Evolutionary conservation across 2,329 filamentous ascomycete genomes (phyloP).

Genomic region (Arthrobotrys iridis): DNA sequence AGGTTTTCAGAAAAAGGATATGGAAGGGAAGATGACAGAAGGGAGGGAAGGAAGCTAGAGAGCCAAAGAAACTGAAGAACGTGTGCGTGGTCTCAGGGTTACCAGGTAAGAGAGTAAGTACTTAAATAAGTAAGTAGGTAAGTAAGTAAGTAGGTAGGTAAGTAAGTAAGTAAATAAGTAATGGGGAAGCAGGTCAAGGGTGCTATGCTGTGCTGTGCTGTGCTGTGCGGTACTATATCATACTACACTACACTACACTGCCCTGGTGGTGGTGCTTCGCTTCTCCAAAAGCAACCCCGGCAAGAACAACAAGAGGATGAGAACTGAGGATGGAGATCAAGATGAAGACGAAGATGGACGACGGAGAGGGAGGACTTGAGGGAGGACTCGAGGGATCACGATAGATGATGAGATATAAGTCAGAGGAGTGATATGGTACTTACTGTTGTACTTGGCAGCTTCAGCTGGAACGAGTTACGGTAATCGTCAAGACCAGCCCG

Average conservation of each 20-base stretch:
- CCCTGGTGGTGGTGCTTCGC: too few relatives aligned
- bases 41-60: constrained; percentile 66
- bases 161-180: too few relatives aligned
- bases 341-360: too few relatives aligned
- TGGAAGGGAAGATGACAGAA: constrained; percentile 1
- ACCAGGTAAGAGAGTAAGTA: not conserved
- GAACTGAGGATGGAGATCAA: too few relatives aligned
- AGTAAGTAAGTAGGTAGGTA: too few relatives aligned
- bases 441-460: too few relatives aligned
- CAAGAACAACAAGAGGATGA: too few relatives aligned
- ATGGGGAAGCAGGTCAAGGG: too few relatives aligned
- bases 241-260: not conserved
- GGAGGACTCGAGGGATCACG: constrained; percentile 40
- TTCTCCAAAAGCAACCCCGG: too few relatives aligned
- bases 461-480: constrained; percentile 44
- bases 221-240: too few relatives aligned
- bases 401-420: not conserved
- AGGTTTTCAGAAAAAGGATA: constrained; percentile 23
- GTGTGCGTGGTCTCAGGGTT: not conserved
- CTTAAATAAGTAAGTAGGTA: constrained; percentile 7
- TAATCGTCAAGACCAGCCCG: constrained; percentile 42
- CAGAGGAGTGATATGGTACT: not conserved
- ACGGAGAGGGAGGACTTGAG: constrained; percentile 45
- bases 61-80: constrained; percentile 40
- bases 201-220: too few relatives aligned